These are phyloP conservation scores for Cyanidioschyzon merolae DNA, from an alignment of 23 red algal genomes.

Conservation along the genomic window DNA sequence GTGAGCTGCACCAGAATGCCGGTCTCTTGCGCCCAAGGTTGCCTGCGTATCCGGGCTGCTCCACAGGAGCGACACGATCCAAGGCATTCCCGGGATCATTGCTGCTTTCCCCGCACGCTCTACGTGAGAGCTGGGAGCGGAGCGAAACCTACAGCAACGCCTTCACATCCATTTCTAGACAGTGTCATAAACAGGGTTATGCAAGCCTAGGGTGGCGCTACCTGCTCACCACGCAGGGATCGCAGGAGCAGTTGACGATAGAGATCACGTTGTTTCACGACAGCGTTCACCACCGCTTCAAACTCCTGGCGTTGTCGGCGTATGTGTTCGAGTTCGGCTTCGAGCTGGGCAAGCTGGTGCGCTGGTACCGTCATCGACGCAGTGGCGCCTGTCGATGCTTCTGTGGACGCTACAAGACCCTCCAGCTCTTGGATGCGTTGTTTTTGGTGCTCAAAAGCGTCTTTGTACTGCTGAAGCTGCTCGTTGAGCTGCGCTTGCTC, in stretches of 20 bases:
- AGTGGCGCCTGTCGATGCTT: neutral
- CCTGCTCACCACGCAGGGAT: neutral
- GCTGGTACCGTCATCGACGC: neutral
- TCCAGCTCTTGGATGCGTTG: neutral
- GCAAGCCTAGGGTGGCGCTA: neutral
- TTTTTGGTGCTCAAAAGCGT: neutral
- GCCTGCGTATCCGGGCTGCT: too few relatives aligned
- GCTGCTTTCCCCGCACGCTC: too few relatives aligned
- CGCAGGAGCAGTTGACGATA: constrained; percentile 11
- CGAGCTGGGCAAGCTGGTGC: neutral
- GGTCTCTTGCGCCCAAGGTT: too few relatives aligned
- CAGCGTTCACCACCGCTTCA: neutral
- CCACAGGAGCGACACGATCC: too few relatives aligned
- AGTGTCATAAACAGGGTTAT: too few relatives aligned
- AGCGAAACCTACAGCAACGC: too few relatives aligned
- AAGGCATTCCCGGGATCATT: too few relatives aligned
- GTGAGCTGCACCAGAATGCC: too few relatives aligned
- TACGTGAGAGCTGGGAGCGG: too few relatives aligned
- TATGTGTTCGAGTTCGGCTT: neutral
- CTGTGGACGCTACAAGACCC: neutral
- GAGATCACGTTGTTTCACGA: constrained; percentile 9
- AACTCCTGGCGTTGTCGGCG: constrained; percentile 13
- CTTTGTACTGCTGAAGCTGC: neutral
- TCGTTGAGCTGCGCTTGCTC: neutral
- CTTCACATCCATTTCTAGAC: too few relatives aligned